Evolutionary conservation across 257 asterid genomes (phyloP), one percentile per base, ranked within the genome.

Genomic region (Hygrophila difformis): DNA sequence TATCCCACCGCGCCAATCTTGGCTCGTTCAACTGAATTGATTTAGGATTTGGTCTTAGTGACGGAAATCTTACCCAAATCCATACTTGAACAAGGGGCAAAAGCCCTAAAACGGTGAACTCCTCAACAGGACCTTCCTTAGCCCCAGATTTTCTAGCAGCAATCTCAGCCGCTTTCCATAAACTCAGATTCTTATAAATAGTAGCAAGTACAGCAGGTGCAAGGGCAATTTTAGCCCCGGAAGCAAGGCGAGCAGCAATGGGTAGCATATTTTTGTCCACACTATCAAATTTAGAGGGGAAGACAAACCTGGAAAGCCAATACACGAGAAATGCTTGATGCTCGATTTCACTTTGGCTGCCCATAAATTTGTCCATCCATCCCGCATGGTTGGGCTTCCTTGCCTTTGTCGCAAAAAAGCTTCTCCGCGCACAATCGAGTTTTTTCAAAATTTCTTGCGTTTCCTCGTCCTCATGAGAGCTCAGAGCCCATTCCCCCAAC

Each of bases 41-140:
- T 20, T 31, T 39, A 2, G 71, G 68, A 9, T 33, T 40, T 5
- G 52, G 65, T 15, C 31, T 23, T 13, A 73, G 43, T 0, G 22
- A 0, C 0, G 63, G 66, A 12, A 70, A 67, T 10, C 84, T 70
- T 45, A 72, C 82, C 73, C 72, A 72, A 12, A 53, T 66, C 82
- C 89, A 75, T 20, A 56, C 47, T 43, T 67, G 80, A 35, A 76
- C 43, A 13, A 68, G 50, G 2, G 51, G 59, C 12, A 78, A 40
- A 0, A 58, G 64, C 3, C 59, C 55, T 0, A 49, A 28, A 36
- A 59, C 31, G 4, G 15, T 17, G 19, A 51, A n/a, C n/a, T n/a
- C 36, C 21, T 37, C 22, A 33, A 11, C 3, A 59, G 45, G 12
- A 6, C 14, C 4, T 33, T 36, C 17, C 6, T 18, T 13, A 1